Conservation (phyloP, 2,329 filamentous ascomycete species). For the Epichloe gansuensis region DNA sequence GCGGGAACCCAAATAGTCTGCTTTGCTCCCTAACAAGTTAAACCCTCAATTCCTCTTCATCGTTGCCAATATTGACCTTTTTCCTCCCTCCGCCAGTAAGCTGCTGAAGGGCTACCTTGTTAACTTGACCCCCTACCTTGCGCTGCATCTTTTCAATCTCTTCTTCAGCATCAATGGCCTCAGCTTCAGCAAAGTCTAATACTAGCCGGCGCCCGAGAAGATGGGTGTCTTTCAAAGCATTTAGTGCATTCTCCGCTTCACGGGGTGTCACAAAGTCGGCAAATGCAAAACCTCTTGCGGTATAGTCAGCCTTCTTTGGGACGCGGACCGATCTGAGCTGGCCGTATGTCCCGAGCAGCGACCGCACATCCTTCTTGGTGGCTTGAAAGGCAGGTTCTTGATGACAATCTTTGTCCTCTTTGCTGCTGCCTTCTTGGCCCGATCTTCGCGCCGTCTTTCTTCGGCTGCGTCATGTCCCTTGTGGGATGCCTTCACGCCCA, state of each 20-base stretch:
- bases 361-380: constrained; percentile 80
- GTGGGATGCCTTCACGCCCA: constrained; percentile 78
- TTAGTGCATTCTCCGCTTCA: constrained; percentile 84
- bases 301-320: constrained; percentile 86
- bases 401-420: constrained; percentile 87
- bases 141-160: constrained; percentile 95
- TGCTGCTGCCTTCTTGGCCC: constrained; percentile 64
- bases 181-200: constrained; percentile 80
- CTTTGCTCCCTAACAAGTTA: constrained; percentile 11
- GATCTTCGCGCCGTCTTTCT: constrained; percentile 71
- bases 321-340: constrained; percentile 85
- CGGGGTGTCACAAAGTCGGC: constrained; percentile 86
- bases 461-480: constrained; percentile 79
- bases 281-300: constrained; percentile 88
- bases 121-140: constrained; percentile 82
- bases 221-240: constrained; percentile 85
- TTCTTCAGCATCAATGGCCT: constrained; percentile 83
- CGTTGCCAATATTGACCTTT: constrained; percentile 76
- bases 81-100: constrained; percentile 73
- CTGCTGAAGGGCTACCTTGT: constrained; percentile 82
- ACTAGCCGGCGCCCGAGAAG: constrained; percentile 81
- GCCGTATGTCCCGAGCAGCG: constrained; percentile 80
- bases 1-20: constrained; percentile 10
- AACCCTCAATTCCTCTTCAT: constrained; percentile 44
- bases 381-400: constrained; percentile 98